These are phyloP conservation scores for Circinella minor DNA, from an alignment of 371 early-diverging fungal genomes.

Conservation along the genomic window DNA sequence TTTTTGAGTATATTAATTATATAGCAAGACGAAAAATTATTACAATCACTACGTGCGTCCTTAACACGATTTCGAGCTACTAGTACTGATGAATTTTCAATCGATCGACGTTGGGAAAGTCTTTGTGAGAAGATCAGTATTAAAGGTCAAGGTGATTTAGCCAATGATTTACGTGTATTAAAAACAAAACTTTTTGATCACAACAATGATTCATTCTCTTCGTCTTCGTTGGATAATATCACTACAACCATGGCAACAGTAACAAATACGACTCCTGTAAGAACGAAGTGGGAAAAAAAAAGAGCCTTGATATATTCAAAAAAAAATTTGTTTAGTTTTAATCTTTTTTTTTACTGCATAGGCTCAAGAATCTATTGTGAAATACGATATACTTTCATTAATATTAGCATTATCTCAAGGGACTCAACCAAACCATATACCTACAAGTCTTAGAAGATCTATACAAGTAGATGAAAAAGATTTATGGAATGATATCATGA, in stretches of 20 bases:
- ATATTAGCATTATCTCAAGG: slow-evolving; percentile 21
- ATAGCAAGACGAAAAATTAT: neutral
- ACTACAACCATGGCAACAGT: no score
- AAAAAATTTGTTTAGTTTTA: neutral
- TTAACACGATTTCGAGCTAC: slow-evolving; percentile 2
- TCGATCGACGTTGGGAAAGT: slow-evolving; percentile 22
- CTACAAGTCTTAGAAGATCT: neutral
- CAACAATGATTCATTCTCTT: neutral
- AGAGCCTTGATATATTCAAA: no score
- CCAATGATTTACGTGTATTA: slow-evolving; percentile 1
- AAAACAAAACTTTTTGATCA: slow-evolving; percentile 14
- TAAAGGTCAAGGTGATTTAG: slow-evolving; percentile 19
- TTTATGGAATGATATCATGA: slow-evolving; percentile 28
- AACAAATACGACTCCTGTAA: no score
- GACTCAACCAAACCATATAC: neutral
- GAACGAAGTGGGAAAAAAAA: no score
- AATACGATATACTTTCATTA: slow-evolving; percentile 25
- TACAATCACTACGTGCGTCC: neutral
- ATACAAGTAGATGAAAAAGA: neutral
- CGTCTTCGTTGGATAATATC: neutral
- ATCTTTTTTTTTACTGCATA: neutral
- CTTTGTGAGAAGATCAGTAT: slow-evolving; percentile 25
- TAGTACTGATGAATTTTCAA: slow-evolving; percentile 15
- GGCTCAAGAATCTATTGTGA: slow-evolving; percentile 14
- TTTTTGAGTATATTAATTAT: no score